Base-by-base conservation (phyloP, 305 asterid genomes). In the Stenogyne calaminthoides region DNA sequence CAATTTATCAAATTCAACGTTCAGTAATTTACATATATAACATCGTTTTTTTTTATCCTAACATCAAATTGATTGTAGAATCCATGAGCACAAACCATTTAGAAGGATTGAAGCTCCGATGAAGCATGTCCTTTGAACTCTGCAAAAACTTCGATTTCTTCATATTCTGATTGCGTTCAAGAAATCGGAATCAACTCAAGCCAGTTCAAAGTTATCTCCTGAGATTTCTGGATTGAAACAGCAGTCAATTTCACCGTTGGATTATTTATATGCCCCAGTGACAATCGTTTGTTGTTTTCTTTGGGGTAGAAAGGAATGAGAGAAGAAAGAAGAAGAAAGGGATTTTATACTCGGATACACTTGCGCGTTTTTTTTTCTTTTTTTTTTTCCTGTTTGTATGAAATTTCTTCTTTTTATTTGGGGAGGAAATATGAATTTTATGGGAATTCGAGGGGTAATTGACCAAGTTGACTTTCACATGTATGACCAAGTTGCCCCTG, bases 21-120 rank as follows among this genome's bases (percentile, higher is more conserved):
- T 46, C 10, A 9, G 3, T 19, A 15, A 9, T 59, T 34, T 15
- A 49, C 36, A 64, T 12, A 11, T 22, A 22, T 12, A 64, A 20
- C 37, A 12, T 42, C 14, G 29, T 37, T 9, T 64, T 37, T n/a
- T 14, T 9, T n/a, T n/a, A 20, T 9, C 9, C 9, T 40, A 11
- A 9, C 12, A 57, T 32, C 2, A 47, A 77, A 39, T 16, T 70
- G 22, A 7, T 5, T 2, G 22, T 63, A 15, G 54, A 63, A 63
- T 8, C 32, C 14, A 51, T 16, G 27, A 18, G 47, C 14, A 36
- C 14, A 74, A 78, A 93, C 98, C 96, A 93, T 84, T 93, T 93
- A 19, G 91, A 81, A 70, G 98, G 88, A 72, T 89, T 91, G 85
- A 93, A 93, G 88, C 95, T 85, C 79, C 84, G 82, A 49, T 88